phyloP scores from a whole-genome alignment of 495 filamentous ascomycete species.

The Jackrogersella multiformis region DNA sequence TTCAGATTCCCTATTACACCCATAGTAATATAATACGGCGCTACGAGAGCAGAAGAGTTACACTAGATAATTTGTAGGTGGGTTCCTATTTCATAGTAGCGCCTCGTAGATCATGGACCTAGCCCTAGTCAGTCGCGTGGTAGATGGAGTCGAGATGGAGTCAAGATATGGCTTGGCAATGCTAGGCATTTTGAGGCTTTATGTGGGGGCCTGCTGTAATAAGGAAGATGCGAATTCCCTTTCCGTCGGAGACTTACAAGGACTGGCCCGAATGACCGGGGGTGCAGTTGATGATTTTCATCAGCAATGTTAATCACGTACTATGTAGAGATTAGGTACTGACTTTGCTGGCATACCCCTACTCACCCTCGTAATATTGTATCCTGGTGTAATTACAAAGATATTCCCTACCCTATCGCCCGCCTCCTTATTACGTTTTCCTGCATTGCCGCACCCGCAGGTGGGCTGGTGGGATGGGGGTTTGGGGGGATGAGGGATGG shows the following conservation, averaged over 20 bases:
- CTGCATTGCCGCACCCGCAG: conserved; percentile 17
- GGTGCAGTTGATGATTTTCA: conserved; percentile 35
- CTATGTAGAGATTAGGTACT: conserved; percentile 33
- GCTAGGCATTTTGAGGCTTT: conserved; percentile 35
- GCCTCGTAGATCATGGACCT: conserved; percentile 36
- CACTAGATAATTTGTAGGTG: conserved; percentile 33
- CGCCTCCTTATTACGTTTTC: conserved; percentile 26
- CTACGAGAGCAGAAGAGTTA: conserved; percentile 27
- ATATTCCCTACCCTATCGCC: conserved; percentile 20
- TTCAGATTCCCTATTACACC: conserved; percentile 22
- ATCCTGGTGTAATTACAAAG: conserved; percentile 21
- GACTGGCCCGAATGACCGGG: conserved; percentile 36
- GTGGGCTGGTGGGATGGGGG: conserved; percentile 25
- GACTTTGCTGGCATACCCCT: background rate
- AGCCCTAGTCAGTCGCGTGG: conserved; percentile 42
- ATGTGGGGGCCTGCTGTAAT: conserved; percentile 30
- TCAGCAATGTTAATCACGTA: conserved; percentile 38
- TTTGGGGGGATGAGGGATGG: no score
- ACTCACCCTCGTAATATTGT: conserved; percentile 24
- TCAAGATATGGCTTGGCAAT: conserved; percentile 35
- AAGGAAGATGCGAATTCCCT: conserved; percentile 36
- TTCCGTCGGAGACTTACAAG: conserved; percentile 39
- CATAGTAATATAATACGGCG: conserved; percentile 39
- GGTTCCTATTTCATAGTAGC: conserved; percentile 37
- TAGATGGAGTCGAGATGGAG: conserved; percentile 35